Percentiles rank a stretch among this genome's conserved stretches.
Conservation (phyloP, 257 asterid genomes). For the Dorcoceras hygrometricum region DNA sequence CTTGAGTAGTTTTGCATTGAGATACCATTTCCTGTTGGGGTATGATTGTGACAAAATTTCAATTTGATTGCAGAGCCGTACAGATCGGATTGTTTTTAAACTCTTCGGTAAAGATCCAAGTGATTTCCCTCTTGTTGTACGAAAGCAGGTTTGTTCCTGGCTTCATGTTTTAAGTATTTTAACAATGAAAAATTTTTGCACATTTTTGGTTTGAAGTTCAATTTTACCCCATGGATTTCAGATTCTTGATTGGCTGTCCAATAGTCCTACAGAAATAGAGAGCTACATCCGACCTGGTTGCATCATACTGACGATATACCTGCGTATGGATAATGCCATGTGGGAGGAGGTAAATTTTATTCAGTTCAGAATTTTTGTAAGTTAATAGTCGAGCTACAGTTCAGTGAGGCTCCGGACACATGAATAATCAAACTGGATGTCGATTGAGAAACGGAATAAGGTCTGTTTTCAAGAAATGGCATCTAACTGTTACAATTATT, state of each 20-base stretch:
- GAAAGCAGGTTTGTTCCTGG: slow-evolving; percentile 63
- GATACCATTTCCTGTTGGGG: slow-evolving; percentile 3
- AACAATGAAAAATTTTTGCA: slow-evolving; percentile 18
- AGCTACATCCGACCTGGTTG: slow-evolving; percentile 97
- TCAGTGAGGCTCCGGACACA: neutral
- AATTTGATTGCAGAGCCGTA: slow-evolving; percentile 57
- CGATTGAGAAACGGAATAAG: neutral
- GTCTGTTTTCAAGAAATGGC: neutral
- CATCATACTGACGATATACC: slow-evolving; percentile 69
- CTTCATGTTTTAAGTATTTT: slow-evolving; percentile 17
- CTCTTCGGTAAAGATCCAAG: slow-evolving; percentile 85
- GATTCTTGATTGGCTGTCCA: slow-evolving; percentile 93
- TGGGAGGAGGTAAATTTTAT: slow-evolving; percentile 72
- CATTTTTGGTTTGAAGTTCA: slow-evolving; percentile 15
- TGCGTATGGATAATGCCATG: slow-evolving; percentile 63
- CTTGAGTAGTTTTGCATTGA: neutral
- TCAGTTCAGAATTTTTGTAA: slow-evolving; percentile 3
- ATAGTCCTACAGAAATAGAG: slow-evolving; percentile 89
- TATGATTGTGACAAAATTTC: slow-evolving; percentile 13
- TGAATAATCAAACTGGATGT: slow-evolving; percentile 18
- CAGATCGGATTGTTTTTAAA: slow-evolving; percentile 82
- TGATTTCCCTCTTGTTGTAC: slow-evolving; percentile 60
- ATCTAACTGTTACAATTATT: slow-evolving; percentile 17
- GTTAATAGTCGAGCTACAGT: slow-evolving; percentile 10
- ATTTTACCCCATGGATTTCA: slow-evolving; percentile 34